Evolutionary conservation across 179 eudicot genomes (phyloP), one percentile per base, ranked within the genome.

Genomic region (Pouteria campechiana): DNA sequence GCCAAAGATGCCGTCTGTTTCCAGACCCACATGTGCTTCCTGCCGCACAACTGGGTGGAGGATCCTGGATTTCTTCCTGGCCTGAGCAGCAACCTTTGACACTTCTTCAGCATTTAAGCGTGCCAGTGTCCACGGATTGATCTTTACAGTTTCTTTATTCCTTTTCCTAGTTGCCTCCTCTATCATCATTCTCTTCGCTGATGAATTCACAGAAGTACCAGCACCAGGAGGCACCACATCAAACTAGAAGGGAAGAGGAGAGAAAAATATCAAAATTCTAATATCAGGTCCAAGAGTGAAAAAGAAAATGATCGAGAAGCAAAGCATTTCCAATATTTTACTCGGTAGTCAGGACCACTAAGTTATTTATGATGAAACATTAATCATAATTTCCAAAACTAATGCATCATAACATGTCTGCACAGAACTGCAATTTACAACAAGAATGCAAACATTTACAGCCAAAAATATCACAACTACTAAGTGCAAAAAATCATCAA

Each of bases 101-200:
- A 90, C 94, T 35, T 90, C 94, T 28, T 82, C 94, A 17, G 99
- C 77, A 27, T 90, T 90, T 43, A 90, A 48, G 25, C 99, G 92
- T 9, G 99, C 94, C 19, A 90, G 56, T 12, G 96, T 57, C 99
- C 99, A 90, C 4, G 99, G 99, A 36, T 96, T 90, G 46, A 90
- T 90, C 64, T 87, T 90, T 25, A 86, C 98, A 12, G 81, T 45
- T 14, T 83, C 72, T 5, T 78, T 65, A 36, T 66, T 86, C 73
- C 77, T 92, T 45, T 75, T 92, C 83, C 74, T 92, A 37, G 55
- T 54, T 23, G 74, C 79, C 53, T 78, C 96, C 25, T 87, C 94
- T 9, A 36, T 6, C 2, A 54, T 46, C 17, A 58, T 64, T 55
- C 59, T 77, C 53, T 79, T 92, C 21, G 96, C 96, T 3, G 68